Conservation (phyloP, 2,329 filamentous ascomycete species). For the Sporothrix curviconia region DNA sequence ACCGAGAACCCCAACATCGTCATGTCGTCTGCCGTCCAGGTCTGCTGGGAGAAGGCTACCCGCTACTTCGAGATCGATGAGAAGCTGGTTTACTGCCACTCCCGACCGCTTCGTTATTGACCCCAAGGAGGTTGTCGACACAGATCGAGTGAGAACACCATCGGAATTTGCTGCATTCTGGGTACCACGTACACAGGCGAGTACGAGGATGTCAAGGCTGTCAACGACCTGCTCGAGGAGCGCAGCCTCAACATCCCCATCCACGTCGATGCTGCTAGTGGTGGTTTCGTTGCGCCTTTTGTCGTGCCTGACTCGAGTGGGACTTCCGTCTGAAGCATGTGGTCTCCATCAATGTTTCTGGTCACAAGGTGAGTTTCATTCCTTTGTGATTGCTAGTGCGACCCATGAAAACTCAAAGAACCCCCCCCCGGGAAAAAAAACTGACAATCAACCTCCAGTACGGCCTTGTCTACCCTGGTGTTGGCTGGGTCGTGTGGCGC, state of each 20-base stretch:
- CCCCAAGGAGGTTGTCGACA: constrained; percentile 52
- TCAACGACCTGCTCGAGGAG: constrained; percentile 80
- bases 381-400: background rate
- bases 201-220: constrained; percentile 87
- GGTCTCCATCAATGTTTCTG: constrained; percentile 88
- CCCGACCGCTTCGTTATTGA: constrained; percentile 55
- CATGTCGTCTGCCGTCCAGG: constrained; percentile 94
- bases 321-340: constrained; percentile 87
- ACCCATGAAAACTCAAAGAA: too few relatives aligned
- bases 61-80: constrained; percentile 92
- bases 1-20: constrained; percentile 78
- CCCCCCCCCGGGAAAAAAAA: background rate
- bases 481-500: constrained; percentile 91
- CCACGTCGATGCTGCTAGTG: constrained; percentile 87
- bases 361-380: constrained; percentile 59
- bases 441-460: constrained; percentile 29
- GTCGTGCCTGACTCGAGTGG: constrained; percentile 78
- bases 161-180: constrained; percentile 86
- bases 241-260: constrained; percentile 74
- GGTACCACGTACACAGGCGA: constrained; percentile 94
- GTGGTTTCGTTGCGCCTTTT: constrained; percentile 90
- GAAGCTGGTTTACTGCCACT: constrained; percentile 64
- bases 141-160: constrained; percentile 64
- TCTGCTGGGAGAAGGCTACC: constrained; percentile 92
- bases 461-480: constrained; percentile 73